Evolutionary conservation across 2,329 filamentous ascomycete genomes (phyloP).

Genomic region (Aspergillus viridinutans): DNA sequence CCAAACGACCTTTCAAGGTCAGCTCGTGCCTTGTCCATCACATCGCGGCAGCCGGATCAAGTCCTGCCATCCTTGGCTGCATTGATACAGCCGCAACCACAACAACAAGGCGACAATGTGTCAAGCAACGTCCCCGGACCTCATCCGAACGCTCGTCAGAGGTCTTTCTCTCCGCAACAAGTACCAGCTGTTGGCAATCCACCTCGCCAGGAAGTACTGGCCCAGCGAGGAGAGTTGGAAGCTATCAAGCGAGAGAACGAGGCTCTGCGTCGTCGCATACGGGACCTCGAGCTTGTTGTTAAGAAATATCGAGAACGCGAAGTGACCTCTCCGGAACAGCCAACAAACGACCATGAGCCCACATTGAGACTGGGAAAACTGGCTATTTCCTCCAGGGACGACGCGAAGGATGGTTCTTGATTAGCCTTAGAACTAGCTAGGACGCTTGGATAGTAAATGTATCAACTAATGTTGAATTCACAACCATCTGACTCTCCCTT

Average conservation of each 20-base stretch:
- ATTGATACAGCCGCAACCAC: constrained; percentile 22
- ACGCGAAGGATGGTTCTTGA: background rate
- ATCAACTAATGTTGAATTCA: background rate
- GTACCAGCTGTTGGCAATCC: constrained; percentile 25
- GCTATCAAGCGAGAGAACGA: constrained; percentile 46
- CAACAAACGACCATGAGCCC: background rate
- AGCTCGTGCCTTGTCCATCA: constrained; percentile 38
- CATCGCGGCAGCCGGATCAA: constrained; percentile 33
- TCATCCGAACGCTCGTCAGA: constrained; percentile 28
- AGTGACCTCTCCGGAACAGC: constrained; percentile 1
- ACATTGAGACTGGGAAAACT: constrained; percentile 1
- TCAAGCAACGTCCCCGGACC: constrained; percentile 20
- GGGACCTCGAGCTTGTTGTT: constrained; percentile 40
- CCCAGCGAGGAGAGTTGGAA: constrained; percentile 43
- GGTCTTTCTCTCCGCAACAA: constrained; percentile 26
- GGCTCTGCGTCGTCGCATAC: constrained; percentile 39
- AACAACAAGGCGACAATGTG: constrained; percentile 25
- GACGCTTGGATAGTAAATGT: background rate
- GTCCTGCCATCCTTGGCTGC: constrained; percentile 27
- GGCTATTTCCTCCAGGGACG: background rate
- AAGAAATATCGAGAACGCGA: constrained; percentile 27
- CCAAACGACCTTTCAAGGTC: constrained; percentile 25
- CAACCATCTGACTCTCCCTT: background rate
- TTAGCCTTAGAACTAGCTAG: background rate
- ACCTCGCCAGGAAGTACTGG: constrained; percentile 41